phyloP scores from a whole-genome alignment of 129 eudicot species.

The Centrapalus pauciflorus region DNA sequence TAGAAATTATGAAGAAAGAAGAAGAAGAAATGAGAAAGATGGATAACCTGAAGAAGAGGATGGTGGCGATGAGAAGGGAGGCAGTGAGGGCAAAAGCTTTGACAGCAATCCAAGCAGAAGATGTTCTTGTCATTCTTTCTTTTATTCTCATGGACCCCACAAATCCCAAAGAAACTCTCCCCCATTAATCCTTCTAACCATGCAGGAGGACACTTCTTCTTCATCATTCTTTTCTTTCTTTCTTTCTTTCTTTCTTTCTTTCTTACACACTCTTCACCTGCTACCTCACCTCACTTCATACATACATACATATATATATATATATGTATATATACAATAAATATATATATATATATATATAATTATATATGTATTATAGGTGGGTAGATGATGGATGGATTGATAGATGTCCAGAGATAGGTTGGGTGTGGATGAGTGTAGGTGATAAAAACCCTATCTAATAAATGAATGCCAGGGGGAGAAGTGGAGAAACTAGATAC shows the following conservation, averaged over 20 bases:
- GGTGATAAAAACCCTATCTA: conserved; percentile 7
- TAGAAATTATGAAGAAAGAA: neutral
- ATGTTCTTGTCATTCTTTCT: conserved; percentile 87
- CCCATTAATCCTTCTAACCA: conserved; percentile 72
- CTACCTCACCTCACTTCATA: too few species aligned
- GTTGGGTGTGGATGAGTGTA: conserved; percentile 27
- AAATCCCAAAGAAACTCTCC: conserved; percentile 67
- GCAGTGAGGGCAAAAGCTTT: conserved; percentile 89
- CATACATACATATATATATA: neutral
- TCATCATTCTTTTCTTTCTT: conserved; percentile 4
- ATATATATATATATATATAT: too few species aligned
- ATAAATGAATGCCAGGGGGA: conserved; percentile 11
- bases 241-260: conserved; percentile 3
- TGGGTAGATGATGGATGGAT: conserved; percentile 15
- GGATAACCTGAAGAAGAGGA: conserved; percentile 71
- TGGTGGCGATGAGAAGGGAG: conserved; percentile 77
- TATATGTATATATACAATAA: too few species aligned
- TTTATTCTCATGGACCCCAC: conserved; percentile 55
- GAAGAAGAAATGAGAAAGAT: neutral
- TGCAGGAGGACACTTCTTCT: conserved; percentile 67
- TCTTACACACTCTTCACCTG: too few species aligned
- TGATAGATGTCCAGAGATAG: conserved; percentile 10
- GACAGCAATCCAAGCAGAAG: conserved; percentile 75
- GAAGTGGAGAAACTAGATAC: conserved; percentile 24
- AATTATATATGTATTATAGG: neutral